Conservation (phyloP, 371 early-diverging fungal species). For the Entomophthora muscae region DNA sequence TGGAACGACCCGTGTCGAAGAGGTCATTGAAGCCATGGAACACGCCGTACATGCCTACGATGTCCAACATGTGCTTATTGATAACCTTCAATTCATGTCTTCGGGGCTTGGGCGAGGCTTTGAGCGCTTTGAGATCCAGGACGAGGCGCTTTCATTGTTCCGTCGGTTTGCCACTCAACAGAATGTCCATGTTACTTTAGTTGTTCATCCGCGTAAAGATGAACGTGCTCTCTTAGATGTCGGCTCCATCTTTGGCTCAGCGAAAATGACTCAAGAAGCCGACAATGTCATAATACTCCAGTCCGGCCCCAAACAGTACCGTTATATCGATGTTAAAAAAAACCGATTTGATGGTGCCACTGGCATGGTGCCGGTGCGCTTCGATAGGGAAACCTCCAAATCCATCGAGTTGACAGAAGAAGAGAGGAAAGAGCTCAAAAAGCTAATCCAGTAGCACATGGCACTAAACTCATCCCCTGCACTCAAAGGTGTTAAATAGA, state of each 20-base stretch:
- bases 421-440: not conserved
- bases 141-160: slow-evolving; percentile 41
- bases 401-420: not conserved
- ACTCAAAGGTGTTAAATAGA: too few relatives aligned
- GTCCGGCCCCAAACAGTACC: slow-evolving; percentile 13
- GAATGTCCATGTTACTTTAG: slow-evolving; percentile 56
- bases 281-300: slow-evolving; percentile 64
- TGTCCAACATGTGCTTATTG: slow-evolving; percentile 53
- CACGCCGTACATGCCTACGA: slow-evolving; percentile 52
- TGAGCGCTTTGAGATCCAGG: slow-evolving; percentile 57
- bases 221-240: slow-evolving; percentile 34
- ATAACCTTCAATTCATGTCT: slow-evolving; percentile 67
- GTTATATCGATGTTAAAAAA: slow-evolving; percentile 46
- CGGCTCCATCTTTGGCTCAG: slow-evolving; percentile 55
- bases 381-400: slow-evolving; percentile 9
- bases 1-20: slow-evolving; percentile 45
- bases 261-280: slow-evolving; percentile 67
- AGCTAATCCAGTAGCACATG: too few relatives aligned
- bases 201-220: slow-evolving; percentile 60
- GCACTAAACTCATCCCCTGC: too few relatives aligned
- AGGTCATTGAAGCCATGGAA: slow-evolving; percentile 46
- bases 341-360: slow-evolving; percentile 56
- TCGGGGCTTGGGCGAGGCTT: slow-evolving; percentile 37
- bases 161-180: slow-evolving; percentile 49
- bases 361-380: slow-evolving; percentile 30